Conservation (phyloP, 495 filamentous ascomycete species). For the Aspergillus incahuasiensis region DNA sequence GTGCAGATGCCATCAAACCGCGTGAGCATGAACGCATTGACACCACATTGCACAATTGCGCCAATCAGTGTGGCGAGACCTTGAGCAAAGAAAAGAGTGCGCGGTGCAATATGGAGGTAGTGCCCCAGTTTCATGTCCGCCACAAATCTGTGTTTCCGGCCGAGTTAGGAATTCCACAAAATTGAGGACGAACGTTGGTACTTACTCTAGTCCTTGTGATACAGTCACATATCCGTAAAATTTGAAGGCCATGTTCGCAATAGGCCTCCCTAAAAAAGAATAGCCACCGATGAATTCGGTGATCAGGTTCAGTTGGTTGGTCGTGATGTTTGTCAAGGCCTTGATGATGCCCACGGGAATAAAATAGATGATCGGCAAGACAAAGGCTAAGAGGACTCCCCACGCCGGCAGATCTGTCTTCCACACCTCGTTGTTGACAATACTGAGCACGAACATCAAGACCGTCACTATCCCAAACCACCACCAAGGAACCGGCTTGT, state of each 20-base stretch:
- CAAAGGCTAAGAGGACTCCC: conserved; percentile 59
- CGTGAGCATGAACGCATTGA: conserved; percentile 61
- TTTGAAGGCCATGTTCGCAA: conserved; percentile 73
- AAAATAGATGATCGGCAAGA: conserved; percentile 40
- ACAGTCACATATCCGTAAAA: conserved; percentile 71
- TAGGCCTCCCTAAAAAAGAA: conserved; percentile 60
- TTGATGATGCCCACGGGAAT: conserved; percentile 51
- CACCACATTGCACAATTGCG: conserved; percentile 60
- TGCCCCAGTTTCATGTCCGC: conserved; percentile 74
- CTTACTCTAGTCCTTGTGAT: conserved; percentile 43
- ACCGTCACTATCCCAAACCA: conserved; percentile 36
- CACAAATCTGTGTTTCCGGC: conserved; percentile 49
- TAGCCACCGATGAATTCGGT: conserved; percentile 72
- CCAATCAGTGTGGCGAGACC: conserved; percentile 62
- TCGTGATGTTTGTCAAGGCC: conserved; percentile 63
- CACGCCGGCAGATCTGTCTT: conserved; percentile 63
- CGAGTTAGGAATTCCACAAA: background rate
- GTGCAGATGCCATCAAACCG: conserved; percentile 60
- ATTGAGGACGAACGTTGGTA: conserved; percentile 17
- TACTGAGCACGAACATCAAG: conserved; percentile 54
- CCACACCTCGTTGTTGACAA: conserved; percentile 60
- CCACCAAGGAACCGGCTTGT: conserved; percentile 41
- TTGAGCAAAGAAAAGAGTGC: conserved; percentile 64
- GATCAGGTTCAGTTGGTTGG: conserved; percentile 60
- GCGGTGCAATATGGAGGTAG: conserved; percentile 71